Evolutionary conservation across 2,329 filamentous ascomycete genomes (phyloP).

Genomic region (Furcasterigmium furcatum): DNA sequence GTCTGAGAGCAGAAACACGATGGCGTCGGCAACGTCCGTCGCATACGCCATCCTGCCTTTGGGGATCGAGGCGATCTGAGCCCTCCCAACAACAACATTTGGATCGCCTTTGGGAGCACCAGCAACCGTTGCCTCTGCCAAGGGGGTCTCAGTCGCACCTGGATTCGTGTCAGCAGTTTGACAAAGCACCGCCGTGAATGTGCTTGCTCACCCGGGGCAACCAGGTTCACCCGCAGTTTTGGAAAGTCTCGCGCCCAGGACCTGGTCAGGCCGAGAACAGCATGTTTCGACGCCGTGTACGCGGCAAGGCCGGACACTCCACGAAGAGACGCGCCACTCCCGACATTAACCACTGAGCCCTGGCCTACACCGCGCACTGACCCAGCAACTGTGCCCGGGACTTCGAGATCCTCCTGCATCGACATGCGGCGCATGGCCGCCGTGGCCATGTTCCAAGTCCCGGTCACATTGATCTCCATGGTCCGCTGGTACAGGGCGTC

Average conservation of each 20-base stretch:
- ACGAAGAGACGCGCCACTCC: constrained; percentile 1
- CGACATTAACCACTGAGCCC: background rate
- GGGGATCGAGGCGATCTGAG: background rate
- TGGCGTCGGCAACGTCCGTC: background rate
- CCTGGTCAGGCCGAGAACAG: background rate
- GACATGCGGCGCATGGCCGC: too few relatives aligned
- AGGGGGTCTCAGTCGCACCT: too few relatives aligned
- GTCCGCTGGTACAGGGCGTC: constrained; percentile 2
- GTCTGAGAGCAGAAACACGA: background rate
- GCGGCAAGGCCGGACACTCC: background rate
- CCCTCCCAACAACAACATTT: background rate
- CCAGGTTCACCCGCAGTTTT: constrained; percentile 1
- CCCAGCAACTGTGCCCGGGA: background rate
- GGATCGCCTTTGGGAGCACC: background rate
- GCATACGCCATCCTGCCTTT: background rate
- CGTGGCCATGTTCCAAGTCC: background rate
- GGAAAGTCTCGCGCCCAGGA: constrained; percentile 1
- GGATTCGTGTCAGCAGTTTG: too few relatives aligned
- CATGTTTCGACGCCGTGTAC: constrained; percentile 1
- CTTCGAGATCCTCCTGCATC: background rate
- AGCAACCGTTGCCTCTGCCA: too few relatives aligned
- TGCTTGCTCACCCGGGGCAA: constrained; percentile 3
- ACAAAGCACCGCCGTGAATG: background rate
- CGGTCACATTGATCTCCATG: background rate
- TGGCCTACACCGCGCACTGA: constrained; percentile 1